phyloP scores from a whole-genome alignment of 345 rosid species.

The Populus davidiana region DNA sequence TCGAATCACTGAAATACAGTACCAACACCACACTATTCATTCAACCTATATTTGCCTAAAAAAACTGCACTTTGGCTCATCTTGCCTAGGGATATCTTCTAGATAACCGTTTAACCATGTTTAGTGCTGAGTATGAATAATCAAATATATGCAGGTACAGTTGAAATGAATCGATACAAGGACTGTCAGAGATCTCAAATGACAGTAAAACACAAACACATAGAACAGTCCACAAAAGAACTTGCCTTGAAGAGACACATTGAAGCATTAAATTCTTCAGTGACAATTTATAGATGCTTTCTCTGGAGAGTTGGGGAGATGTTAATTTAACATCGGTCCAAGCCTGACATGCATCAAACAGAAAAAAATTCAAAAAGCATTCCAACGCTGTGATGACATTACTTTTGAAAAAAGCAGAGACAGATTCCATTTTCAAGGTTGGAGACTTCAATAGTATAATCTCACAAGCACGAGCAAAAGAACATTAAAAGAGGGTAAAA shows the following conservation, averaged over 20 bases:
- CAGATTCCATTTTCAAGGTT: no score
- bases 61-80: neutral
- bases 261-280: constrained; percentile 60
- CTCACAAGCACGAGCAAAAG: neutral
- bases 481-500: neutral
- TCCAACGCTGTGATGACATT: neutral
- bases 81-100: neutral
- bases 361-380: neutral
- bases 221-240: constrained; percentile 5
- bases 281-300: constrained; percentile 74
- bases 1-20: constrained; percentile 51
- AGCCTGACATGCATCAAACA: constrained; percentile 36
- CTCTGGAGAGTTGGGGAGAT: constrained; percentile 89
- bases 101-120: neutral
- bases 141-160: neutral
- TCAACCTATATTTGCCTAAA: neutral
- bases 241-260: constrained; percentile 64
- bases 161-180: neutral
- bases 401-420: neutral
- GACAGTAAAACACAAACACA: neutral
- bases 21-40: neutral
- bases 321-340: constrained; percentile 87
- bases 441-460: neutral
- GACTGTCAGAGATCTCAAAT: neutral
- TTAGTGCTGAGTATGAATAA: neutral